Percentiles rank a stretch among this genome's conserved stretches.
Conservation (phyloP, 73 alveolate genomes). For the Symbiodinium pilosum region DNA sequence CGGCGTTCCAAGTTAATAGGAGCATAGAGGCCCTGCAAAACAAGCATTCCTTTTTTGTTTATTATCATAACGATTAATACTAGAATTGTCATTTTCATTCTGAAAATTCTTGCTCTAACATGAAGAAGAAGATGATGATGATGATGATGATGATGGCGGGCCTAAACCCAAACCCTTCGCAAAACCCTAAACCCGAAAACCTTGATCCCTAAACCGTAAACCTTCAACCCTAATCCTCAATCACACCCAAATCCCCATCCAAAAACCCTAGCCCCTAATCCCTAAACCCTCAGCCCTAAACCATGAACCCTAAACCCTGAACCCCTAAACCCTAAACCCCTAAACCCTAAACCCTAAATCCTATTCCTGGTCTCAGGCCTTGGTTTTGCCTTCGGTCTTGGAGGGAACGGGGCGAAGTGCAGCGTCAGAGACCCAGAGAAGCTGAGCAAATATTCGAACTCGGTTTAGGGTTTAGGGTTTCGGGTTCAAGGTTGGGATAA, state of each 20-base stretch:
- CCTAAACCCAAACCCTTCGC: too few relatives aligned
- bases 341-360: background rate
- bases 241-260: background rate
- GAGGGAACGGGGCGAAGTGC: constrained; percentile 72
- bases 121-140: too few relatives aligned
- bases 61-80: too few relatives aligned
- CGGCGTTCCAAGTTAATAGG: too few relatives aligned
- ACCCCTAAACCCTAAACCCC: background rate
- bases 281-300: background rate
- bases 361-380: constrained; percentile 6
- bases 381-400: constrained; percentile 49
- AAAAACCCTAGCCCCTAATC: too few relatives aligned
- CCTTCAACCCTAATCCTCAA: background rate
- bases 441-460: background rate
- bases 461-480: background rate
- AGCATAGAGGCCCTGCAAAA: too few relatives aligned
- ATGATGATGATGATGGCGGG: too few relatives aligned
- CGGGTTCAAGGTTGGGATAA: too few relatives aligned
- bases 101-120: too few relatives aligned
- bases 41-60: too few relatives aligned
- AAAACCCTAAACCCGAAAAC: background rate
- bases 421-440: background rate
- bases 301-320: background rate
- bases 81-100: too few relatives aligned
- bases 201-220: background rate